A percentile compares a stretch with the other conserved stretches of the same genome.
Evolutionary conservation across 202 grass and related monocot genomes (phyloP).

Genomic region (Dendrocalamus latiflorus): DNA sequence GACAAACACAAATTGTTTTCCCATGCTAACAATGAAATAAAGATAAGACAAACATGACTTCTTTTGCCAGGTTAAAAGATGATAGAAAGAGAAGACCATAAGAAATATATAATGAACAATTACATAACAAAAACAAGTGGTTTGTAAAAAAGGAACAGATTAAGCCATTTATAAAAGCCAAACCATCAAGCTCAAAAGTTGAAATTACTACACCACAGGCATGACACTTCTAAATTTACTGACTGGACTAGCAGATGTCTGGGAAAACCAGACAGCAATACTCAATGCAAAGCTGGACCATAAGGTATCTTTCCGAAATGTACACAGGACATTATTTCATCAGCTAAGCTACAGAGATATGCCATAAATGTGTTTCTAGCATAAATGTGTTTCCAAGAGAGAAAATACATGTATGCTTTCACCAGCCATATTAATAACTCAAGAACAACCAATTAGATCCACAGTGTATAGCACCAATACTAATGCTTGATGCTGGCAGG

Average conservation of each 20-base stretch:
- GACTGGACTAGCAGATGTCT: neutral
- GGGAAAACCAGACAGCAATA: neutral
- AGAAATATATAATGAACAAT: neutral
- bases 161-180: neutral
- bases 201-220: neutral
- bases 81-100: neutral
- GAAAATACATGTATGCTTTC: neutral
- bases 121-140: neutral
- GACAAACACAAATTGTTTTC: neutral
- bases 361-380: neutral
- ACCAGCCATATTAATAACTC: neutral
- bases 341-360: neutral
- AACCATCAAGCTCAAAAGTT: neutral
- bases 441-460: neutral
- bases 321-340: neutral
- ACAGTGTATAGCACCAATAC: neutral
- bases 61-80: neutral
- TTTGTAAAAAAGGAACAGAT: neutral
- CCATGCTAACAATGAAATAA: neutral
- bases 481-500: neutral
- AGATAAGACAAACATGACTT: neutral
- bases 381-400: neutral
- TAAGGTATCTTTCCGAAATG: neutral
- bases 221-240: neutral
- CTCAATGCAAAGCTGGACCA: slow-evolving; percentile 11